Percentiles rank a stretch among this genome's conserved stretches.
Evolutionary conservation across 352 stramenopile genomes (phyloP).

Genomic region (Plasmopara viticola): DNA sequence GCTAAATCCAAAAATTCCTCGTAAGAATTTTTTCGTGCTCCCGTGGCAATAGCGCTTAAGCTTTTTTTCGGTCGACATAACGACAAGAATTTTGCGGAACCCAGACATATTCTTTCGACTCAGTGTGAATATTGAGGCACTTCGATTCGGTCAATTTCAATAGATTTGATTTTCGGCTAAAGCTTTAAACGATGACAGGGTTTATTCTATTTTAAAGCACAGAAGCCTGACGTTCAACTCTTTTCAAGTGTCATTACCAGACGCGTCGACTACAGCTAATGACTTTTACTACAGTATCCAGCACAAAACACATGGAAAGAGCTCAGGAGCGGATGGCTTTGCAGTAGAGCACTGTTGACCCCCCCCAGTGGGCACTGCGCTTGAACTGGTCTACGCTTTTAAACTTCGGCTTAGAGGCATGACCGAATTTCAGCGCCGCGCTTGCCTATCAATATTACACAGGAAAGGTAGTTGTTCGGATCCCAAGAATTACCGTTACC

Average conservation of each 20-base stretch:
- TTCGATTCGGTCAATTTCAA: constrained; percentile 2
- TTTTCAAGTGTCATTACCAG: neutral
- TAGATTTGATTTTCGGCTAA: constrained; percentile 1
- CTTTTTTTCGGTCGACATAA: constrained; percentile 6
- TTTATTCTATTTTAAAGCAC: neutral
- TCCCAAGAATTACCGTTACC: neutral
- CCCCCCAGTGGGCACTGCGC: neutral
- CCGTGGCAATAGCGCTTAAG: neutral
- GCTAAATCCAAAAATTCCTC: neutral
- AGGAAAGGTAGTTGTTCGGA: neutral
- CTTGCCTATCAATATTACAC: neutral
- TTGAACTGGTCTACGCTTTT: neutral
- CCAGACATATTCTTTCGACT: neutral
- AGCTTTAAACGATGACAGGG: neutral
- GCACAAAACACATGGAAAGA: too few relatives aligned
- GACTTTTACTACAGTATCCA: neutral
- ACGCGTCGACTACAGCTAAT: neutral
- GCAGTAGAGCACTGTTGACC: neutral
- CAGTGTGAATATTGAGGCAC: constrained; percentile 8
- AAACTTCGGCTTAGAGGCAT: neutral
- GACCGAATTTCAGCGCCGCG: neutral
- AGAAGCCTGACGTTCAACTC: neutral
- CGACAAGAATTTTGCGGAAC: constrained; percentile 1
- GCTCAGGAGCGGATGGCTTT: neutral
- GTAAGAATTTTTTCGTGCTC: neutral